These are phyloP conservation scores for Chaetomium olivaceum DNA, from an alignment of 2,329 filamentous ascomycete genomes.

Conservation along the genomic window DNA sequence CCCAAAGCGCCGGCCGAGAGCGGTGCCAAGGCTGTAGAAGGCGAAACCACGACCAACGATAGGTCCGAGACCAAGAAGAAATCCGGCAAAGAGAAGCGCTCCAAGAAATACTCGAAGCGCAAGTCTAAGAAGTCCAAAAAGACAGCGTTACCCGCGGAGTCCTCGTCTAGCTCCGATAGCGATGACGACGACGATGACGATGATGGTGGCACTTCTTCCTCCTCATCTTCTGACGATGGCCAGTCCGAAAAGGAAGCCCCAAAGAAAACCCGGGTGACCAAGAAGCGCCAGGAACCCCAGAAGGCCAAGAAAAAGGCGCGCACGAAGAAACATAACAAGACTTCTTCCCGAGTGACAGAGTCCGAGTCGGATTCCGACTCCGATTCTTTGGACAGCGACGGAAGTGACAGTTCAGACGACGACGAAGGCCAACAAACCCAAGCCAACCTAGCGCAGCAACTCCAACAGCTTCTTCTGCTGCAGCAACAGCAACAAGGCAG, in stretches of 20 bases:
- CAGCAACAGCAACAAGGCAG: conserved; percentile 25
- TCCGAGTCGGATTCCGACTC: conserved; percentile 33
- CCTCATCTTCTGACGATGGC: conserved; percentile 34
- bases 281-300: conserved; percentile 37
- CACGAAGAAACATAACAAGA: conserved; percentile 36
- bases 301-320: conserved; percentile 36
- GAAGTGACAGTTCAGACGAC: conserved; percentile 26
- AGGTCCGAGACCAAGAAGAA: conserved; percentile 34
- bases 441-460: conserved; percentile 34
- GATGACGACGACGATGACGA: conserved; percentile 26
- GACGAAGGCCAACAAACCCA: conserved; percentile 29
- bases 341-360: conserved; percentile 23
- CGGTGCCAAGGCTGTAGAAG: conserved; percentile 27
- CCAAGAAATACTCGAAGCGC: conserved; percentile 33
- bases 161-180: conserved; percentile 22
- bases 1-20: conserved; percentile 30
- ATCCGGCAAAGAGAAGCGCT: conserved; percentile 31
- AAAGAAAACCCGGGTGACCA: conserved; percentile 36
- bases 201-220: conserved; percentile 30
- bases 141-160: conserved; percentile 21
- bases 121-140: conserved; percentile 35
- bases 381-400: conserved; percentile 31
- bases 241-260: conserved; percentile 30
- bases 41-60: conserved; percentile 31
- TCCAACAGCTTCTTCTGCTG: conserved; percentile 34